Evolutionary conservation across 768 basidiomycete species (phyloP).

Genomic region (Termitomyces eurrhizus): DNA sequence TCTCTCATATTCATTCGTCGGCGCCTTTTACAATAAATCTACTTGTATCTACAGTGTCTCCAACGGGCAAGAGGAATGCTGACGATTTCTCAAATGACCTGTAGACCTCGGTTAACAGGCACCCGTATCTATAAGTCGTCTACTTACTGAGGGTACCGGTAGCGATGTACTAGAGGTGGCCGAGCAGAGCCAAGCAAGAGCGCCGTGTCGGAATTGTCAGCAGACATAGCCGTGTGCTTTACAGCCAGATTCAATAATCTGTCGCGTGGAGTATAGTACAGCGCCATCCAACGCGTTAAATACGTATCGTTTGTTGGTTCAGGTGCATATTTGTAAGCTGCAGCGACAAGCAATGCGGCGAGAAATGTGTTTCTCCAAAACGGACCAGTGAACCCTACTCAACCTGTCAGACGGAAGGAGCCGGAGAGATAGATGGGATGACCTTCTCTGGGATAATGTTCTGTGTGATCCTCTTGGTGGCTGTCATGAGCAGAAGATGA

Average conservation of each 20-base stretch:
- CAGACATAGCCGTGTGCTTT: conserved; percentile 48
- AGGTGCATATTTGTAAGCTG: conserved; percentile 69
- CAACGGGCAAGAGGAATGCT: conserved; percentile 58
- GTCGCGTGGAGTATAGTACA: conserved; percentile 50
- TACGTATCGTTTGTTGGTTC: conserved; percentile 55
- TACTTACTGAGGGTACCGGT: conserved; percentile 72
- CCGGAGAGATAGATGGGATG: conserved; percentile 14
- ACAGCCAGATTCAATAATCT: conserved; percentile 55
- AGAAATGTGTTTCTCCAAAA: conserved; percentile 68
- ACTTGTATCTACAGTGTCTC: conserved; percentile 34
- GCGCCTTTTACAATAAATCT: conserved; percentile 28
- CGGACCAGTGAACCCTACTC: conserved; percentile 55
- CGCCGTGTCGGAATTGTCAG: conserved; percentile 38
- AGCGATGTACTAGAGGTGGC: conserved; percentile 53
- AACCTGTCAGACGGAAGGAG: conserved; percentile 3
- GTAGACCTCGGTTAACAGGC: conserved; percentile 2
- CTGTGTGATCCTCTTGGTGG: conserved; percentile 38
- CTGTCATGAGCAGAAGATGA: conserved; percentile 41
- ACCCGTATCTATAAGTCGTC: neutral
- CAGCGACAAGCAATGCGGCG: conserved; percentile 43
- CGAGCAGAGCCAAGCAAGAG: conserved; percentile 40
- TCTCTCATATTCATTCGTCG: conserved; percentile 12
- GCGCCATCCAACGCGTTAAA: conserved; percentile 62
- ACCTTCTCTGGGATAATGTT: conserved; percentile 61
- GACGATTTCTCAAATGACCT: conserved; percentile 60